Percentiles rank a stretch among this genome's conserved stretches.
Evolutionary conservation across 106 monocot genomes (phyloP).

Genomic region (Ottelia alismoides): DNA sequence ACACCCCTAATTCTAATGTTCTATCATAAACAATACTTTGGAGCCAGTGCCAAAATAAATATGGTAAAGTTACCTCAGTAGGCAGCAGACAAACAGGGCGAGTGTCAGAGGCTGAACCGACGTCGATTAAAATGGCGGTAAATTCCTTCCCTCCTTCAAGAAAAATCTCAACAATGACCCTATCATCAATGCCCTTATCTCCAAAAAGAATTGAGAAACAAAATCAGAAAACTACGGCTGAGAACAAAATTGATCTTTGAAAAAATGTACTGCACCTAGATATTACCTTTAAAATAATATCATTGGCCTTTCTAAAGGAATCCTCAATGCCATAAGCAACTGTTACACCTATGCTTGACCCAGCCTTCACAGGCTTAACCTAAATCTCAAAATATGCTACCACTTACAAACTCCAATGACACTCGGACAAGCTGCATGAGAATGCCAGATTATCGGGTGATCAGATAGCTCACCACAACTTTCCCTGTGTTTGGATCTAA

Average conservation of each 20-base stretch:
- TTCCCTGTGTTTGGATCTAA: conserved; percentile 52
- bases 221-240: not conserved
- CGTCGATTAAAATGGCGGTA: conserved; percentile 84
- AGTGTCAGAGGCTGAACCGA: conserved; percentile 35
- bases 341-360: conserved; percentile 86
- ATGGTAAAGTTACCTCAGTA: conserved; percentile 89
- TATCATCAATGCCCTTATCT: conserved; percentile 73
- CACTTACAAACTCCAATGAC: too few species aligned
- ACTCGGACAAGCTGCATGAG: too few species aligned
- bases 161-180: conserved; percentile 70
- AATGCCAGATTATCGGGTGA: too few species aligned
- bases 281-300: conserved; percentile 31
- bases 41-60: too few species aligned
- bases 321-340: conserved; percentile 83
- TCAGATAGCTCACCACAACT: conserved; percentile 65
- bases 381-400: too few species aligned
- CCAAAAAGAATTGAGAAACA: not conserved
- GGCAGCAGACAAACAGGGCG: conserved; percentile 72
- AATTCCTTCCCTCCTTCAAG: conserved; percentile 84
- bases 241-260: conserved; percentile 1
- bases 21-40: too few species aligned
- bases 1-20: too few species aligned
- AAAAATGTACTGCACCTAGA: not conserved
- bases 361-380: conserved; percentile 84
- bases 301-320: conserved; percentile 50